These are phyloP conservation scores for Beauveria medogensis DNA, from an alignment of 2,329 filamentous ascomycete genomes.

Conservation along the genomic window DNA sequence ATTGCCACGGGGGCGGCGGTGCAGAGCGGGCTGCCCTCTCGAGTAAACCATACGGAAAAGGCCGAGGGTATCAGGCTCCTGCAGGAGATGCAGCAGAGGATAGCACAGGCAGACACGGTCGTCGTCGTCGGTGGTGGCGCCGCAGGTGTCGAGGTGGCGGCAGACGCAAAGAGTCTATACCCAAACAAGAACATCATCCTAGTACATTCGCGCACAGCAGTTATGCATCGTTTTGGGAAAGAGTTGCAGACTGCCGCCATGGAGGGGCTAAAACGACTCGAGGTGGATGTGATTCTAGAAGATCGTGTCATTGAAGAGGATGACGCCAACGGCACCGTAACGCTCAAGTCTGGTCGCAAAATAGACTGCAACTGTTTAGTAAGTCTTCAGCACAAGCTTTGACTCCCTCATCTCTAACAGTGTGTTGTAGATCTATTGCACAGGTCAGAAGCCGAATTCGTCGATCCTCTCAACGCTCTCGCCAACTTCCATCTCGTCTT, in stretches of 20 bases:
- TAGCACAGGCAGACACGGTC: slow-evolving; percentile 34
- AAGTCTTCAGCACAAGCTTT: slow-evolving; percentile 11
- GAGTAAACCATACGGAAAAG: slow-evolving; percentile 36
- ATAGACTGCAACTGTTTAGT: slow-evolving; percentile 45
- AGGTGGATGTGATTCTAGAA: slow-evolving; percentile 41
- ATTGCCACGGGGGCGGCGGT: slow-evolving; percentile 48
- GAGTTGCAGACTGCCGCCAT: slow-evolving; percentile 31
- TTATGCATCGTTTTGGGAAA: slow-evolving; percentile 46
- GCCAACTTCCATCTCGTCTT: slow-evolving; percentile 34
- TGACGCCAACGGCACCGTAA: slow-evolving; percentile 29
- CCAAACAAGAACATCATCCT: slow-evolving; percentile 48
- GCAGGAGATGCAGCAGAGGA: slow-evolving; percentile 35
- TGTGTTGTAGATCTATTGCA: slow-evolving; percentile 38
- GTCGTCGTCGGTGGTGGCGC: slow-evolving; percentile 52
- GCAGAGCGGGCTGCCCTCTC: slow-evolving; percentile 37
- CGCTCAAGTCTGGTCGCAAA: slow-evolving; percentile 35
- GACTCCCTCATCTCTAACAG: slow-evolving; percentile 1
- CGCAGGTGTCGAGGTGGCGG: slow-evolving; percentile 53
- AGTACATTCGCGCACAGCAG: slow-evolving; percentile 45
- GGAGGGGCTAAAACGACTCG: slow-evolving; percentile 36
- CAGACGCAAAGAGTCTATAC: slow-evolving; percentile 48
- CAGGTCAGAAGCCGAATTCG: slow-evolving; percentile 51
- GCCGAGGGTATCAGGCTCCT: slow-evolving; percentile 34
- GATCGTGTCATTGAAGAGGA: slow-evolving; percentile 36
- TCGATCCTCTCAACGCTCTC: slow-evolving; percentile 35